A percentile compares a stretch with the other conserved stretches of the same genome.
Evolutionary conservation across 2,329 filamentous ascomycete genomes (phyloP).

Genomic region (Hirsutella rhossiliensis): DNA sequence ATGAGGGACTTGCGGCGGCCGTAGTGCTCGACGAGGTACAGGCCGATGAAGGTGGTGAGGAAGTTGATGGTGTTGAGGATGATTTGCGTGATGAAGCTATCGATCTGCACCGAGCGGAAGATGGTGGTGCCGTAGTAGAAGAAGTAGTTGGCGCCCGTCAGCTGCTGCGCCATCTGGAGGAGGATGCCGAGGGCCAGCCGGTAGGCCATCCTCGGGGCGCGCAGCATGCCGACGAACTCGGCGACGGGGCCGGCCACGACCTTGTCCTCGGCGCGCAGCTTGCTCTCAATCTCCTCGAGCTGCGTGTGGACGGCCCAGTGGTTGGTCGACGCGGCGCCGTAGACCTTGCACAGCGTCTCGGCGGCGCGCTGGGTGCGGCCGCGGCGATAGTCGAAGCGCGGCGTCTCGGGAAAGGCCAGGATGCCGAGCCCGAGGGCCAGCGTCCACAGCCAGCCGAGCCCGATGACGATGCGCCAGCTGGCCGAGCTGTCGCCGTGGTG

Average conservation of each 20-base stretch:
- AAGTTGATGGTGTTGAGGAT: conserved; percentile 59
- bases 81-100: conserved; percentile 57
- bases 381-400: conserved; percentile 35
- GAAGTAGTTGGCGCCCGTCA: conserved; percentile 58
- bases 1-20: conserved; percentile 54
- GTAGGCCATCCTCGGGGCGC: conserved; percentile 53
- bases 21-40: conserved; percentile 53
- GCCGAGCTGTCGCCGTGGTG: conserved; percentile 24
- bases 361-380: conserved; percentile 36
- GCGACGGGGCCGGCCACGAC: conserved; percentile 16
- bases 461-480: conserved; percentile 52
- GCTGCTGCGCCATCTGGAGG: conserved; percentile 54
- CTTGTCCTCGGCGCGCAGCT: conserved; percentile 35
- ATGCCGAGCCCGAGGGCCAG: conserved; percentile 38
- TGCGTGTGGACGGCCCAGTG: conserved; percentile 34
- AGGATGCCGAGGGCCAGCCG: conserved; percentile 49
- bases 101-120: conserved; percentile 53
- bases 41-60: conserved; percentile 48
- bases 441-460: conserved; percentile 41
- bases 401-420: conserved; percentile 41
- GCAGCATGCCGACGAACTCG: conserved; percentile 50
- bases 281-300: conserved; percentile 34
- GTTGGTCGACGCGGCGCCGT: conserved; percentile 27
- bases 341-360: conserved; percentile 30
- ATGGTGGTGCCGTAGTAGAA: conserved; percentile 56